phyloP scores from a whole-genome alignment of 2,329 filamentous ascomycete genomes.

The Fusarium agapanthi region DNA sequence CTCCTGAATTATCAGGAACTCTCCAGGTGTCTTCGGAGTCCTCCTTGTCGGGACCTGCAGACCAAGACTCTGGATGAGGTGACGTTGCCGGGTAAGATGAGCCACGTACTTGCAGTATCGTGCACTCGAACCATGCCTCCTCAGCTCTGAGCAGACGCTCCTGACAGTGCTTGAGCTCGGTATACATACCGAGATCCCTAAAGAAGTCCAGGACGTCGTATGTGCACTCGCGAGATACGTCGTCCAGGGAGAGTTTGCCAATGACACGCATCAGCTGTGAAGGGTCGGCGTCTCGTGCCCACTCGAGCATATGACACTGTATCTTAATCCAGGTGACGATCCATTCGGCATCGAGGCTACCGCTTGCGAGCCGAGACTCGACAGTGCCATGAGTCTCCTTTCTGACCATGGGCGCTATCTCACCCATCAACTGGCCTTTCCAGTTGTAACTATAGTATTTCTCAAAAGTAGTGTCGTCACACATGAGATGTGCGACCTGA shows the following conservation, averaged over 20 bases:
- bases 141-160: slow-evolving; percentile 37
- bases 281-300: slow-evolving; percentile 41
- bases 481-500: slow-evolving; percentile 34
- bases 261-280: slow-evolving; percentile 44
- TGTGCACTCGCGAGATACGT: slow-evolving; percentile 5
- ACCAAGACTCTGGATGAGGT: not conserved
- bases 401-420: not conserved
- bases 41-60: not conserved
- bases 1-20: not conserved
- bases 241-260: slow-evolving; percentile 30
- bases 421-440: slow-evolving; percentile 29
- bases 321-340: slow-evolving; percentile 47
- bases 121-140: slow-evolving; percentile 39
- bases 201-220: slow-evolving; percentile 51
- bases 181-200: slow-evolving; percentile 45
- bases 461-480: not conserved
- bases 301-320: slow-evolving; percentile 44
- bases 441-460: slow-evolving; percentile 22
- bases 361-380: slow-evolving; percentile 51
- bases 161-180: slow-evolving; percentile 43
- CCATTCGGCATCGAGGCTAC: slow-evolving; percentile 48
- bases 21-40: not conserved
- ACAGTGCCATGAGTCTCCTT: slow-evolving; percentile 34
- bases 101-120: not conserved
- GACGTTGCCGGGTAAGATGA: not conserved